Base-by-base conservation (phyloP, 805 yeast species). In the Dipodascus albidus region DNA sequence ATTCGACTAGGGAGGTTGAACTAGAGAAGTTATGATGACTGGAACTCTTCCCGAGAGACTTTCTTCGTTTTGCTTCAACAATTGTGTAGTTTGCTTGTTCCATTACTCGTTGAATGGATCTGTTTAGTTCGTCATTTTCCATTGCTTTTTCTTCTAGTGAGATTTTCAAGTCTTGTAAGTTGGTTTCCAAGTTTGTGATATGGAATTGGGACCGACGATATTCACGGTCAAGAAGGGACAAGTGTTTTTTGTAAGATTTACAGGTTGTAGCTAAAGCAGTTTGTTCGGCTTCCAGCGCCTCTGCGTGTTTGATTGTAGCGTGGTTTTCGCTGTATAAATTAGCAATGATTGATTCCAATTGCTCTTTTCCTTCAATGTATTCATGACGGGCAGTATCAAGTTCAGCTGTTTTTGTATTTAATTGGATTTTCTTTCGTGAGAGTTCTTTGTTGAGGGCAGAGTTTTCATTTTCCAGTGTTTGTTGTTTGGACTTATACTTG, bases 81-180 rank as follows among this genome's bases (percentile, higher is more conserved):
- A 61, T 60, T 17, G 64, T 60, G 41, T 59, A 59, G 35, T 54
- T 58, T 19, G 64, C 64, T 31, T 60, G 62, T 23, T 62, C 64
- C 58, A 62, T 62, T 15, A 62, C 65, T 41, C 58, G 59, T 15
- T 52, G 52, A 42, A 66, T 60, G 9, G 66, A 61, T 22, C 66
- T 50, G 31, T 58, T 58, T 33, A 66, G 58, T 50, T 64, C 67
- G 50, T 66, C 69, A 54, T 66, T 67, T 51, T 68, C 71, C 57
- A 68, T 61, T 6, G 64, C 63, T 57, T 62, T 61, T 48, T 67
- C 70, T 54, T 68, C 71, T 3, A 68, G 57, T 2, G 69, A 58
- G 31, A 67, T 57, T 55, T 67, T 66, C 23, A 64, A 59, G 42
- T 67, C 71, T 48, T 62, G 65, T 27, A 67, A 47, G 22, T 58